Base-by-base conservation (phyloP, 352 stramenopile species). In the Phytophthora pluvialis region DNA sequence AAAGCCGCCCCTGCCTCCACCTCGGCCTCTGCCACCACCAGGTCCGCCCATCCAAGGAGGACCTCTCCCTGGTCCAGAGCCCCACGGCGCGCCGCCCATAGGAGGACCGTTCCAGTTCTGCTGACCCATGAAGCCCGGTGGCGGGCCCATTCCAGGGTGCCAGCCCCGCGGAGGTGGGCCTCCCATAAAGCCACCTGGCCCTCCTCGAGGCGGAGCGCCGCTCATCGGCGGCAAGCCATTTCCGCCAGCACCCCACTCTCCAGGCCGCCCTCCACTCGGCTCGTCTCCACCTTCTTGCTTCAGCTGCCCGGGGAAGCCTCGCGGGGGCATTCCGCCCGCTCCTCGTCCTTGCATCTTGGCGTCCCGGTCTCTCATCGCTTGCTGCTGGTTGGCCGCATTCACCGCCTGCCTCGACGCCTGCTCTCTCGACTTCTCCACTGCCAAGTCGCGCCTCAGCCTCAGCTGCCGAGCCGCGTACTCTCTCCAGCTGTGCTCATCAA, bases 381-480 rank as follows among this genome's bases (percentile, higher is more conserved):
- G 76, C 21, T 81, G 67, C 21, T 81, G 67, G 15, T 71, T 86
- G 0, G 85, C 81, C 0, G 77, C 79, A 42, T 71, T 81, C n/a
- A 93, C 81, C 0, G 80, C 77, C 39, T 93, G 80, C 25, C 86
- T 80, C n/a, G 86, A 88, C 2, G 86, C 88, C 35, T 96, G 85
- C 45, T 96, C 84, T n/a, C 84, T 73, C 15, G 81, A 75, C 58
- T 89, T 92, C 56, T 95, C 82, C 32, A 93, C 59, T 2, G 85
- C 86, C 18, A 93, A 50, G 4, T 96, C 83, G 2, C 84, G 81
- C 21, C 88, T 81, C 16, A 90, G 33, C 3, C 77, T 74, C 28
- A 97, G 66, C 52, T 97, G 90, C 21, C 83, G 80, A 36, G 80
- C 75, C 12, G 86, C 89, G 33, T 97, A 97, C 28, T 94, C 86